phyloP scores from a whole-genome alignment of 106 monocot genomes.

The Allium cepa region DNA sequence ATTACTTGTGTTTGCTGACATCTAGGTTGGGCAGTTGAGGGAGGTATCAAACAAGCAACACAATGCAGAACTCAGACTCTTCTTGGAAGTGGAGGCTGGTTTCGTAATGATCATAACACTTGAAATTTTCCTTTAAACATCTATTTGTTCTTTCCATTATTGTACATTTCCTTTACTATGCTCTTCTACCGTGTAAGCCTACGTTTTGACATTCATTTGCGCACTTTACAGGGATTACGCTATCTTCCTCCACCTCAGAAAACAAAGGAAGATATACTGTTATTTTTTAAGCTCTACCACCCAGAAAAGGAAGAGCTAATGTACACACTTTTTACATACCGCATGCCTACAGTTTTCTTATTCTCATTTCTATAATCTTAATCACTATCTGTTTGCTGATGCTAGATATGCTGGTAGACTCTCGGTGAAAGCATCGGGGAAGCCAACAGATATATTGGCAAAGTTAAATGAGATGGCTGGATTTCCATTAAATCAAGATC shows the following conservation, averaged over 20 bases:
- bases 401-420: constrained; percentile 72
- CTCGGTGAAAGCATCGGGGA: constrained; percentile 76
- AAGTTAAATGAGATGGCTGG: constrained; percentile 96
- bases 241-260: constrained; percentile 71
- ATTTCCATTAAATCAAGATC: constrained; percentile 69
- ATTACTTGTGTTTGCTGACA: background rate
- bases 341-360: background rate
- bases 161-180: background rate
- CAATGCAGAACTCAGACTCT: constrained; percentile 87
- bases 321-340: constrained; percentile 20
- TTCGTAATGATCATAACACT: constrained; percentile 4
- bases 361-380: background rate
- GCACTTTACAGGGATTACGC: constrained; percentile 34
- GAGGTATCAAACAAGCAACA: constrained; percentile 93
- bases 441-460: constrained; percentile 68
- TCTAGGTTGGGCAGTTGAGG: constrained; percentile 84
- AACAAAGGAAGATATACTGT: constrained; percentile 85
- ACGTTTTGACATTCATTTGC: background rate
- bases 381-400: background rate
- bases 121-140: background rate
- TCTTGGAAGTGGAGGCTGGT: constrained; percentile 83
- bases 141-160: background rate
- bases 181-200: background rate
- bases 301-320: constrained; percentile 86
- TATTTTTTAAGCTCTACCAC: constrained; percentile 93